A percentile compares a stretch with the other conserved stretches of the same genome.
These are phyloP conservation scores for Elsinoe arachidis DNA, from an alignment of 2,329 filamentous ascomycete genomes.

Conservation along the genomic window DNA sequence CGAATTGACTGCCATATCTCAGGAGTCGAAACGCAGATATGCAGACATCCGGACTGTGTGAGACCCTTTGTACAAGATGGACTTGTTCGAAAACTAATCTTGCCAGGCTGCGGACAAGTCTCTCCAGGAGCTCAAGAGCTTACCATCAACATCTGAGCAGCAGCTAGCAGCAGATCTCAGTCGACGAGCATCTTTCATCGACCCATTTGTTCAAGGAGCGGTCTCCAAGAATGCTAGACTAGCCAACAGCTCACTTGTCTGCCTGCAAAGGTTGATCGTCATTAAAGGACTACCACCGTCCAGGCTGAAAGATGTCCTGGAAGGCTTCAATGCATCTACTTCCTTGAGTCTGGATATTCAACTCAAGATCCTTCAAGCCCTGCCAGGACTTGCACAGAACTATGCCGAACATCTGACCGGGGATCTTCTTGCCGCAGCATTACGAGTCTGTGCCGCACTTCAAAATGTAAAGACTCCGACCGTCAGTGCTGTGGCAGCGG, in stretches of 20 bases:
- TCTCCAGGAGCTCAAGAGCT: slow-evolving; percentile 72
- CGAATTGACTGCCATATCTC: slow-evolving; percentile 82
- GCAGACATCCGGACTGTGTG: slow-evolving; percentile 74
- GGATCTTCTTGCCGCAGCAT: slow-evolving; percentile 67
- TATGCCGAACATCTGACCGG: slow-evolving; percentile 75
- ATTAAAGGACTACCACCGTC: slow-evolving; percentile 69
- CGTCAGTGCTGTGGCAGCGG: slow-evolving; percentile 90
- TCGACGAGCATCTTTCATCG: slow-evolving; percentile 73
- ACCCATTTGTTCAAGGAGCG: slow-evolving; percentile 90
- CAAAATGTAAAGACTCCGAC: slow-evolving; percentile 88
- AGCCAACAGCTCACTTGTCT: slow-evolving; percentile 76
- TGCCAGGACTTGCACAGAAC: slow-evolving; percentile 84
- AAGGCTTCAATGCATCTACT: slow-evolving; percentile 77
- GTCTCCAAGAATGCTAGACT: slow-evolving; percentile 84
- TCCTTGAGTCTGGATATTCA: slow-evolving; percentile 72
- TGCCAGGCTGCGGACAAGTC: slow-evolving; percentile 74
- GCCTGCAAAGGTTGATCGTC: slow-evolving; percentile 80
- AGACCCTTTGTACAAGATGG: slow-evolving; percentile 15
- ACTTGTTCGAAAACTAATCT: slow-evolving; percentile 16
- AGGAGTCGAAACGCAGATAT: slow-evolving; percentile 93
- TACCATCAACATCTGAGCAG: slow-evolving; percentile 66
- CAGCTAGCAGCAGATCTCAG: slow-evolving; percentile 77
- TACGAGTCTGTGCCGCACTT: slow-evolving; percentile 86
- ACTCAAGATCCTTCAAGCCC: slow-evolving; percentile 85
- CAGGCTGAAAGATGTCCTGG: slow-evolving; percentile 75